Conservation (phyloP, 1,139 yeast genomes). For the Debaryomyces udenii region DNA sequence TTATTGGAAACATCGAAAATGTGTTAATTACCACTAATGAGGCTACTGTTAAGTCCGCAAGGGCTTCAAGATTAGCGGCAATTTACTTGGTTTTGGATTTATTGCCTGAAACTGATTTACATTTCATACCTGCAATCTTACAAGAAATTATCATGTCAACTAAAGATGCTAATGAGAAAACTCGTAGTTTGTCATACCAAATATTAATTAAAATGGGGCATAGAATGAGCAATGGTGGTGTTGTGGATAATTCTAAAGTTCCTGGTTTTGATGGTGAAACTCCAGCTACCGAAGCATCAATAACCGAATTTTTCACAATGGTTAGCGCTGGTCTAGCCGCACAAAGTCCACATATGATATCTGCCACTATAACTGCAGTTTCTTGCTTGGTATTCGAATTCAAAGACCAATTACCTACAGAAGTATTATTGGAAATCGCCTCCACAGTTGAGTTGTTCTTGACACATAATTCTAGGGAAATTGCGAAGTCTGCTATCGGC, state of each 20-base stretch:
- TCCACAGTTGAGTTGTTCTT: conserved; percentile 90
- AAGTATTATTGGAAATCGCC: conserved; percentile 69
- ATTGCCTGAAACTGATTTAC: conserved; percentile 64
- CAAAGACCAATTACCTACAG: conserved; percentile 59
- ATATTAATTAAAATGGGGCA: conserved; percentile 81
- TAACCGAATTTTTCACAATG: conserved; percentile 87
- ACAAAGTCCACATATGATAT: conserved; percentile 90
- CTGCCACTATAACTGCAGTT: conserved; percentile 91
- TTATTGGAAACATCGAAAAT: conserved; percentile 59
- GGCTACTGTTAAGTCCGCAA: conserved; percentile 69
- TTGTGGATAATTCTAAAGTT: conserved; percentile 63
- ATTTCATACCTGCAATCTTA: conserved; percentile 77
- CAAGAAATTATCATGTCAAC: conserved; percentile 91
- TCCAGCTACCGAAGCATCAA: conserved; percentile 65
- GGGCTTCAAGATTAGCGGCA: conserved; percentile 78
- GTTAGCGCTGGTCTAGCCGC: conserved; percentile 97
- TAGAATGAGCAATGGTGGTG: conserved; percentile 73
- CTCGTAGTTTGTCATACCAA: conserved; percentile 80
- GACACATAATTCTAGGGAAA: conserved; percentile 89
- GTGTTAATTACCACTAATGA: conserved; percentile 63
- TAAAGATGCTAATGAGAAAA: conserved; percentile 91
- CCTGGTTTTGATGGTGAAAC: conserved; percentile 68
- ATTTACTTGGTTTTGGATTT: conserved; percentile 60
- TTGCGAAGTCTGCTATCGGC: conserved; percentile 92
- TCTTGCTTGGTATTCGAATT: conserved; percentile 88